These are phyloP conservation scores for Aspergillus sp. DNA, from an alignment of 2,329 filamentous ascomycete species.

Conservation along the genomic window DNA sequence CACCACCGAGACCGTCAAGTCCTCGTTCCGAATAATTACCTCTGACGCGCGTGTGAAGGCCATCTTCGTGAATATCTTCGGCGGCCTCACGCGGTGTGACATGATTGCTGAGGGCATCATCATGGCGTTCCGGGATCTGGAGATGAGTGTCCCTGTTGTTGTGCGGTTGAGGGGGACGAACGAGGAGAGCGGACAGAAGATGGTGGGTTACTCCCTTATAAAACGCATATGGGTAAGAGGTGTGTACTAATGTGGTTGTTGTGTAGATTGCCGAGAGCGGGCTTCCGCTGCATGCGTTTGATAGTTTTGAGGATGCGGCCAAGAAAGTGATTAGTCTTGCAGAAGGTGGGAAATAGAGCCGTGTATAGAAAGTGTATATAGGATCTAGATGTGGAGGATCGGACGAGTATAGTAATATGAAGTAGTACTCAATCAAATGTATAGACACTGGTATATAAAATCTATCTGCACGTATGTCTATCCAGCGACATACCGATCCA, in stretches of 20 bases:
- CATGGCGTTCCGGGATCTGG: conserved; percentile 68
- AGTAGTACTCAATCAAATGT: neutral
- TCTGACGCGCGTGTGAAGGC: conserved; percentile 70
- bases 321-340: conserved; percentile 64
- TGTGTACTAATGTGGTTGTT: conserved; percentile 11
- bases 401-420: neutral
- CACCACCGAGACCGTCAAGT: conserved; percentile 75
- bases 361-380: neutral
- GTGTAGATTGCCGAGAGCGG: conserved; percentile 63
- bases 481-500: neutral
- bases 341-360: neutral
- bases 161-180: conserved; percentile 75
- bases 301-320: conserved; percentile 73
- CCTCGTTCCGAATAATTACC: conserved; percentile 72
- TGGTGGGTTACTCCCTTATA: conserved; percentile 41
- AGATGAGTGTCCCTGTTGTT: conserved; percentile 70
- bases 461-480: conserved; percentile 5
- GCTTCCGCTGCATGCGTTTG: conserved; percentile 68
- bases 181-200: conserved; percentile 66
- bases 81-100: conserved; percentile 69
- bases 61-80: conserved; percentile 72
- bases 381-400: neutral
- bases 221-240: neutral
- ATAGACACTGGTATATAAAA: conserved; percentile 1
- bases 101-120: conserved; percentile 79